Evolutionary conservation across 2,329 filamentous ascomycete species (phyloP).

Genomic region (Diaporthe vaccinii): DNA sequence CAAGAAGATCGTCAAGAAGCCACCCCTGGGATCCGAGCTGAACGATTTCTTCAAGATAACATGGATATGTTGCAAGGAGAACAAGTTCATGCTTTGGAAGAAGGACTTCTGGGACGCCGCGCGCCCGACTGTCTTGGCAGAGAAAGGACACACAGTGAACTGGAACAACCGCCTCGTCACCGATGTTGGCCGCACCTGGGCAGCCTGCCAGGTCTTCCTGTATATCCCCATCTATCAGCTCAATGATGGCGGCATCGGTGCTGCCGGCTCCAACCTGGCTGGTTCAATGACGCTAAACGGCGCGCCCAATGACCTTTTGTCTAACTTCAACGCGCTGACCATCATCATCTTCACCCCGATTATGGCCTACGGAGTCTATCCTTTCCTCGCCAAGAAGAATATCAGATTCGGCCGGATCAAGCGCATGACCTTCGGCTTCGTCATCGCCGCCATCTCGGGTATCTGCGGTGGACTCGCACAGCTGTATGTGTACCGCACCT

Average conservation of each 20-base stretch:
- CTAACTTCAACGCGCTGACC: slow-evolving; percentile 70
- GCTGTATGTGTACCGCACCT: slow-evolving; percentile 69
- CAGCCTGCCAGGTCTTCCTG: slow-evolving; percentile 56
- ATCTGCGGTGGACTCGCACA: slow-evolving; percentile 69
- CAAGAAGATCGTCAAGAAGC: slow-evolving; percentile 67
- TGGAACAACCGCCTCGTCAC: slow-evolving; percentile 78
- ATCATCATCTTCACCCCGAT: slow-evolving; percentile 70
- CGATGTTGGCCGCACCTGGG: slow-evolving; percentile 68
- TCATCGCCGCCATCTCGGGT: slow-evolving; percentile 49
- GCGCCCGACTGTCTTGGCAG: slow-evolving; percentile 66
- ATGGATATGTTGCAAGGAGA: slow-evolving; percentile 65
- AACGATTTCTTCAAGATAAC: slow-evolving; percentile 70
- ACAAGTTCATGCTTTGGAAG: slow-evolving; percentile 65
- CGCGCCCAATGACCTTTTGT: slow-evolving; percentile 72
- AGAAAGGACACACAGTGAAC: slow-evolving; percentile 63
- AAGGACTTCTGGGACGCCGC: slow-evolving; percentile 72
- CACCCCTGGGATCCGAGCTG: slow-evolving; percentile 75
- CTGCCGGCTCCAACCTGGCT: slow-evolving; percentile 52
- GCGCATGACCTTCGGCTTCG: slow-evolving; percentile 69
- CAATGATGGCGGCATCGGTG: slow-evolving; percentile 57
- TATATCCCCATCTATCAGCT: slow-evolving; percentile 57
- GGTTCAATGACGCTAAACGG: slow-evolving; percentile 60
- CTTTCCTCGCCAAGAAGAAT: slow-evolving; percentile 61
- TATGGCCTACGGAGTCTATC: slow-evolving; percentile 69
- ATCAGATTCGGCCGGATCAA: slow-evolving; percentile 71